A percentile compares a stretch with the other conserved stretches of the same genome.
These are phyloP conservation scores for Thalassiosira mediterranea DNA, from an alignment of 352 stramenopile species.

Conservation along the genomic window DNA sequence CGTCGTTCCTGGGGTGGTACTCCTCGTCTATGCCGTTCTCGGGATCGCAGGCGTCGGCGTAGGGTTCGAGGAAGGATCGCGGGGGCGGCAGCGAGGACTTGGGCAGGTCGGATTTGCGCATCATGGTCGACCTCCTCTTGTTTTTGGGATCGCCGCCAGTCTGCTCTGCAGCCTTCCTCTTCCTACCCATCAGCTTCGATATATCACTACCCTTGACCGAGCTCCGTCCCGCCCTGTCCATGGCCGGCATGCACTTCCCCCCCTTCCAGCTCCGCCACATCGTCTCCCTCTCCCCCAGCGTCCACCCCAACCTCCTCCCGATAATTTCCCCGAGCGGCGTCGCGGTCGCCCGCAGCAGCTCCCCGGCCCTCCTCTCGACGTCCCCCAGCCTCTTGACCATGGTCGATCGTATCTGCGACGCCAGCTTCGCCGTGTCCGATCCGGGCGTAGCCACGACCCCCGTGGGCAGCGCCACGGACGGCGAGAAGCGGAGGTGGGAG, in stretches of 20 bases:
- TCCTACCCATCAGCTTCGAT: slow-evolving; percentile 1
- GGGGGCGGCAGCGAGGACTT: slow-evolving; percentile 44
- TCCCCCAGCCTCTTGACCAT: slow-evolving; percentile 29
- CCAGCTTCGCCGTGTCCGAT: slow-evolving; percentile 9
- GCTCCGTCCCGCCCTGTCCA: slow-evolving; percentile 20
- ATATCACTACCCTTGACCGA: slow-evolving; percentile 1
- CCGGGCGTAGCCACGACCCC: not conserved
- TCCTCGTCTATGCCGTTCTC: slow-evolving; percentile 94
- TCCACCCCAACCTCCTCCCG: slow-evolving; percentile 36
- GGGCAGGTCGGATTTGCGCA: too few species aligned
- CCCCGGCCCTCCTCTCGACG: slow-evolving; percentile 46
- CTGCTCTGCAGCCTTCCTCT: slow-evolving; percentile 6
- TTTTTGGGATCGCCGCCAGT: not conserved
- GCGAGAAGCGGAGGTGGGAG: slow-evolving; percentile 49
- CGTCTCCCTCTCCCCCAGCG: slow-evolving; percentile 54
- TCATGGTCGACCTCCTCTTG: too few species aligned
- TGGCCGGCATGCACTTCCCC: slow-evolving; percentile 62
- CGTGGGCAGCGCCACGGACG: not conserved
- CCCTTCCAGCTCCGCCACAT: slow-evolving; percentile 80
- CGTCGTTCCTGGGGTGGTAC: slow-evolving; percentile 94
- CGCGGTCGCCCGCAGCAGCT: slow-evolving; percentile 28
- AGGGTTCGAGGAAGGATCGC: slow-evolving; percentile 87
- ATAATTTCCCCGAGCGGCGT: not conserved
- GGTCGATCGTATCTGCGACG: slow-evolving; percentile 1
- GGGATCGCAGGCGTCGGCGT: slow-evolving; percentile 92